Conservation (phyloP, 1,284 basidiomycete species). For the Neolentinus lepideus region DNA sequence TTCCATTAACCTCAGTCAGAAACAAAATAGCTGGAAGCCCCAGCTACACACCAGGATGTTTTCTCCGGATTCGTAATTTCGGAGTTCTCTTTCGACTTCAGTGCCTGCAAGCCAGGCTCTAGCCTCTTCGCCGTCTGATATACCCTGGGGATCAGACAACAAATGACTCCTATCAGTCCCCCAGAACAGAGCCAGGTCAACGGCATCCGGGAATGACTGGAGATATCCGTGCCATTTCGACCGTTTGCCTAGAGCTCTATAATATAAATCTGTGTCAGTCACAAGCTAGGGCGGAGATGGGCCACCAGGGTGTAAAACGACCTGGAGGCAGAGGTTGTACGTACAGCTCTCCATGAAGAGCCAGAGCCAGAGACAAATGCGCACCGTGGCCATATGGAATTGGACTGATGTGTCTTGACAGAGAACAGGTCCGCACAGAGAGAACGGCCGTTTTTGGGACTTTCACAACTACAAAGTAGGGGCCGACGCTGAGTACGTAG, state of each 20-base stretch:
- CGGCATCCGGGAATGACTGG: conserved; percentile 49
- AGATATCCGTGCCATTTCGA: conserved; percentile 68
- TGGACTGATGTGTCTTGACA: conserved; percentile 32
- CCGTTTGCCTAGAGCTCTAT: conserved; percentile 28
- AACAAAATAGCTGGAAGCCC: not conserved
- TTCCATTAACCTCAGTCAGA: not conserved
- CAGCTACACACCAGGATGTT: not conserved
- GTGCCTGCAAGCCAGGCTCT: conserved; percentile 41
- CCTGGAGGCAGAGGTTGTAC: conserved; percentile 18
- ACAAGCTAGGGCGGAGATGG: not conserved
- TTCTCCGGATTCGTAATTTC: conserved; percentile 2
- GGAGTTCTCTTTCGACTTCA: conserved; percentile 28
- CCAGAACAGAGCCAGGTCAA: conserved; percentile 67
- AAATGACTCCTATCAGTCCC: conserved; percentile 18
- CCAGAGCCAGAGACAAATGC: conserved; percentile 52
- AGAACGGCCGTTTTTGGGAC: conserved; percentile 63
- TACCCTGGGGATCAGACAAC: conserved; percentile 14
- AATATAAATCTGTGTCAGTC: not conserved
- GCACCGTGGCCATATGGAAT: conserved; percentile 48
- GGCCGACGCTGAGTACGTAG: not conserved
- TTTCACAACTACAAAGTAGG: conserved; percentile 42
- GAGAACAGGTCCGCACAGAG: conserved; percentile 47
- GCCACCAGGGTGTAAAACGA: not conserved
- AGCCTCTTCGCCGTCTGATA: conserved; percentile 12
- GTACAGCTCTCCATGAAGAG: conserved; percentile 59